These are phyloP conservation scores for Melastoma malabathricum DNA, from an alignment of 345 rosid species.

Conservation along the genomic window DNA sequence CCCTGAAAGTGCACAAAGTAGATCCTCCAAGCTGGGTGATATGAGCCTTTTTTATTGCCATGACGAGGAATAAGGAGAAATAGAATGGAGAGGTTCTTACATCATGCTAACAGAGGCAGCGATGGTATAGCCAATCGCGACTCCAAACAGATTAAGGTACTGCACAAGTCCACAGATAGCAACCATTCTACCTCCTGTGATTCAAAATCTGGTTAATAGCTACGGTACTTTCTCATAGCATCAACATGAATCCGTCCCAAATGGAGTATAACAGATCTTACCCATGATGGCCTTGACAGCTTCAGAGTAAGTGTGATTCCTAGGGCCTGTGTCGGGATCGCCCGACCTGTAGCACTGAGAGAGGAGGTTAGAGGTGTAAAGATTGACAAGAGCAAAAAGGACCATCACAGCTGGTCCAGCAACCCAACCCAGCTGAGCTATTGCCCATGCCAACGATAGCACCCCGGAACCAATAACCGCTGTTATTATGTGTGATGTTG, in stretches of 20 bases:
- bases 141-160: slow-evolving; percentile 34
- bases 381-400: slow-evolving; percentile 32
- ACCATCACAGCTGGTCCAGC: slow-evolving; percentile 29
- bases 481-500: slow-evolving; percentile 32
- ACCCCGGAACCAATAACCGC: slow-evolving; percentile 49
- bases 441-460: slow-evolving; percentile 37
- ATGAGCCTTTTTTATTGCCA: no score
- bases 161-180: slow-evolving; percentile 29
- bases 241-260: no score
- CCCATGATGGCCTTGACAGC: slow-evolving; percentile 35
- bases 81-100: slow-evolving; percentile 13
- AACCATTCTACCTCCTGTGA: slow-evolving; percentile 28
- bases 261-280: not conserved
- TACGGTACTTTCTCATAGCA: no score
- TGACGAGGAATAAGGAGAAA: not conserved
- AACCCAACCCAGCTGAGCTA: slow-evolving; percentile 40
- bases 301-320: slow-evolving; percentile 42
- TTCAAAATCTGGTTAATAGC: not conserved
- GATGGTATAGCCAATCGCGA: slow-evolving; percentile 38
- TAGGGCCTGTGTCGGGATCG: slow-evolving; percentile 26
- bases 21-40: no score
- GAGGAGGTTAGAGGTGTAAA: slow-evolving; percentile 25
- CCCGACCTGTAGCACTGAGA: slow-evolving; percentile 33
- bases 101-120: slow-evolving; percentile 47
- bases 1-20: slow-evolving; percentile 25